Evolutionary conservation across 148 eudicot genomes (phyloP), one percentile per base, ranked within the genome.

Genomic region (Polygonum aviculare): DNA sequence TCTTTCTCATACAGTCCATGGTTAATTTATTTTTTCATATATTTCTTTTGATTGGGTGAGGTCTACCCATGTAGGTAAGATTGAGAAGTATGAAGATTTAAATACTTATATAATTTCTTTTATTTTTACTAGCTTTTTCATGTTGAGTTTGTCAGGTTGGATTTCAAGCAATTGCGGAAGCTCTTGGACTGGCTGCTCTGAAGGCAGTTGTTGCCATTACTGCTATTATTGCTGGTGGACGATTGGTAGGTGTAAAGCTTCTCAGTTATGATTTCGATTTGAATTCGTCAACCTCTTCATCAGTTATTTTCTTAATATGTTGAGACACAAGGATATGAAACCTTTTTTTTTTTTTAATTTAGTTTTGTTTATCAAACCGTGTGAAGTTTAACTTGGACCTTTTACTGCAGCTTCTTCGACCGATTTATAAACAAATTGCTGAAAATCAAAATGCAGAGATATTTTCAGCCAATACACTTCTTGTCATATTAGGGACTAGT

Each of bases 201-300:
- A 95, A 95, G 93, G 99, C 99, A 77, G 72, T 91, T 84, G 90
- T 93, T 84, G 99, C 99, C 74, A 95, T 95, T 82, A 51, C 93
- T 69, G 98, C 94, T 79, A 95, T 95, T 38, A 89, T 95, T 83
- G 99, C 98, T 72, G 99, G 99, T 78, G 99, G 99, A 77, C 97
- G 99, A 81, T 84, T 95, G 98, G 99, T 95, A 80, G 83, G 91
- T 78, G 44, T 33, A 45, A 19, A 75, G 3, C 33, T 7, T 67
- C 36, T 69, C 74, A 35, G n/a, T 54, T 75, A 72, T 72, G 19
- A 18, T 44, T 67, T 35, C 0, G 72, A 72, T 67, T 35, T 3
- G 72, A 72, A 40, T 9, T 69, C 5, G 31, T 69, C 47, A 35
- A 5, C 35, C 10, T 71, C 18, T 77, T 2, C 39, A 45, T 73